A percentile compares a stretch with the other conserved stretches of the same genome.
phyloP scores from a whole-genome alignment of 2,329 filamentous ascomycete genomes.

The Anisogramma anomala region DNA sequence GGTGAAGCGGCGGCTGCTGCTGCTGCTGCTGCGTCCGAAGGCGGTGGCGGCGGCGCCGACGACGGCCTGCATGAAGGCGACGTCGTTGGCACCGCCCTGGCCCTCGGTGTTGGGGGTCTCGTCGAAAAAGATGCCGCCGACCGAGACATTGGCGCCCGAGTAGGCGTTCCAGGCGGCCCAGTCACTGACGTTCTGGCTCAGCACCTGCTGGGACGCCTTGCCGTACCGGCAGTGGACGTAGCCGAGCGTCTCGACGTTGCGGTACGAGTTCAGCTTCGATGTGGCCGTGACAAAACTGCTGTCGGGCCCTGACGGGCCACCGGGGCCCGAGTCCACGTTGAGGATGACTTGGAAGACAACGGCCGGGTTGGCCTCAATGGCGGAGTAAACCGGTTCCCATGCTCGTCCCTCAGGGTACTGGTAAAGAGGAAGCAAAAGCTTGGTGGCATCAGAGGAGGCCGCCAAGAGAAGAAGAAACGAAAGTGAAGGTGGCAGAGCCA shows the following conservation, averaged over 20 bases:
- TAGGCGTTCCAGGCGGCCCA: constrained; percentile 8
- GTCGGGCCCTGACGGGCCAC: not conserved
- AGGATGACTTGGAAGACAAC: constrained; percentile 9
- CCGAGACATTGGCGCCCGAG: not conserved
- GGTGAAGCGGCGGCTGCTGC: constrained; percentile 1
- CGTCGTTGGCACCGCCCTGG: not conserved
- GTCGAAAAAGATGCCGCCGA: constrained; percentile 14
- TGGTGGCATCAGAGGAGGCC: constrained; percentile 5
- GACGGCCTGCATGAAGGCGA: constrained; percentile 6
- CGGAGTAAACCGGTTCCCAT: constrained; percentile 4
- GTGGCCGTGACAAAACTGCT: constrained; percentile 1
- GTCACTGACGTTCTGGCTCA: constrained; percentile 4
- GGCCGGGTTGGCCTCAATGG: constrained; percentile 10
- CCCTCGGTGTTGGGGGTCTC: constrained; percentile 13
- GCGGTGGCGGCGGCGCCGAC: not conserved
- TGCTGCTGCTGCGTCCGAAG: constrained; percentile 1
- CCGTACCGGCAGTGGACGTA: constrained; percentile 9
- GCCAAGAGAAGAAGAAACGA: not conserved
- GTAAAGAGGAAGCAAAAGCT: constrained; percentile 9
- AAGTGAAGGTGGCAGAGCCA: too few relatives aligned
- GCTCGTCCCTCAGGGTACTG: constrained; percentile 1
- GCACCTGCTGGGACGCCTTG: not conserved
- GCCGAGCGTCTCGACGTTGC: constrained; percentile 6
- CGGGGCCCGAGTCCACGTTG: constrained; percentile 9
- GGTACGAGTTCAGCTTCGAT: constrained; percentile 4